Percentiles rank a stretch among this genome's conserved stretches.
These are phyloP conservation scores for Asterophora parasitica DNA, from an alignment of 768 basidiomycete genomes.

Conservation along the genomic window DNA sequence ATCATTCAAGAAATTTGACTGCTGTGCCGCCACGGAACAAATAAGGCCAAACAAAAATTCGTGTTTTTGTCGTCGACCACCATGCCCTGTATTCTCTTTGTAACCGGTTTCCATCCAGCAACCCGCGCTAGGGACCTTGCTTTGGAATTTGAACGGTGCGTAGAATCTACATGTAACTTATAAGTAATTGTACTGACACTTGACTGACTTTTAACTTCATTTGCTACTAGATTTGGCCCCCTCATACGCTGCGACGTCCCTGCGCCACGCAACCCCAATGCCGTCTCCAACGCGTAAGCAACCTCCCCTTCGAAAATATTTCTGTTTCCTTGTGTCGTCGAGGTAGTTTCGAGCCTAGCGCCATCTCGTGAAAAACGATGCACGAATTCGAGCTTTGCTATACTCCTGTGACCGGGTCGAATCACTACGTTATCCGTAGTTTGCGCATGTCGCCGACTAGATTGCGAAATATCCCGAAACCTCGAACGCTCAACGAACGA, in stretches of 20 bases:
- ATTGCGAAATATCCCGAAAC: slow-evolving; percentile 18
- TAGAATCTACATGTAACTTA: too few relatives aligned
- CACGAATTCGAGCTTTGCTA: background rate
- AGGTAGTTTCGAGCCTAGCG: slow-evolving; percentile 22
- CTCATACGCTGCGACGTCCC: slow-evolving; percentile 88
- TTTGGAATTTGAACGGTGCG: slow-evolving; percentile 80
- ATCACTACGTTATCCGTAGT: slow-evolving; percentile 5
- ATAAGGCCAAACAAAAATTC: slow-evolving; percentile 18
- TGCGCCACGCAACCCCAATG: slow-evolving; percentile 74
- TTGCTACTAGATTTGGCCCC: slow-evolving; percentile 60
- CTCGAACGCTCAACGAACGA: slow-evolving; percentile 54
- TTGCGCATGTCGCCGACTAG: slow-evolving; percentile 18
- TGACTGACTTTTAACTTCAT: background rate
- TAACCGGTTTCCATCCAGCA: slow-evolving; percentile 77
- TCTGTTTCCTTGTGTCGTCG: slow-evolving; percentile 19
- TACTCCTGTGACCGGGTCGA: background rate
- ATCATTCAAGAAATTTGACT: too few relatives aligned
- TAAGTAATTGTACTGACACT: background rate
- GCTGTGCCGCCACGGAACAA: slow-evolving; percentile 28
- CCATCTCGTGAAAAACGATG: too few relatives aligned
- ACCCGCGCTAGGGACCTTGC: slow-evolving; percentile 83
- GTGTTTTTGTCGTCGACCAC: slow-evolving; percentile 13
- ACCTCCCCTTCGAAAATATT: slow-evolving; percentile 15
- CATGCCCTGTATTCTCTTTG: slow-evolving; percentile 84
- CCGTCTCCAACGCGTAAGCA: slow-evolving; percentile 81